These are phyloP conservation scores for Eimeria nieschulzi DNA, from an alignment of 169 alveolate species.

Conservation along the genomic window DNA sequence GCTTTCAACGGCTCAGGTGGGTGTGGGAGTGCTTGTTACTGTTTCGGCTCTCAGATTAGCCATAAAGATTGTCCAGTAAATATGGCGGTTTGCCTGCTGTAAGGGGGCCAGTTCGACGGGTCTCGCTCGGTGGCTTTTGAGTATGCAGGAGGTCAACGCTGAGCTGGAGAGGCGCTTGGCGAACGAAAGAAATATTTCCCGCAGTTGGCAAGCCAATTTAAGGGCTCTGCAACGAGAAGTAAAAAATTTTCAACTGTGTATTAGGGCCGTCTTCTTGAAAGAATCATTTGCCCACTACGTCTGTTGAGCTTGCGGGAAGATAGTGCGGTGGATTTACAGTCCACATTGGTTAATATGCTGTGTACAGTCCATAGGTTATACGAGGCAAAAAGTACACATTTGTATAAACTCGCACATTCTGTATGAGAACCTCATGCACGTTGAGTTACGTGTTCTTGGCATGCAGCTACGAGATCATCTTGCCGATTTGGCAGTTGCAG, in stretches of 20 bases:
- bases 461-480: slow-evolving; percentile 76
- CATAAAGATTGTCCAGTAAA: not conserved
- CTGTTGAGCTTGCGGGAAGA: not conserved
- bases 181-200: slow-evolving; percentile 79
- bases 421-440: not conserved
- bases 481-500: slow-evolving; percentile 67
- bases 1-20: slow-evolving; percentile 66
- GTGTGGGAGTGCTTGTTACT: not conserved
- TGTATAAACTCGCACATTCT: not conserved
- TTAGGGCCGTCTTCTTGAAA: too few relatives aligned
- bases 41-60: too few relatives aligned
- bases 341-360: not conserved
- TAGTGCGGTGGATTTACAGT: too few relatives aligned
- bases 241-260: not conserved
- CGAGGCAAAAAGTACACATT: not conserved
- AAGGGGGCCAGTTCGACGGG: not conserved
- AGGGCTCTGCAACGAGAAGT: slow-evolving; percentile 83
- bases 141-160: slow-evolving; percentile 77
- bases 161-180: slow-evolving; percentile 83
- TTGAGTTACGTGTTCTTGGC: not conserved
- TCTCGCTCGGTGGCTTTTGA: not conserved
- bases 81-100: not conserved
- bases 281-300: not conserved
- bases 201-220: slow-evolving; percentile 83
- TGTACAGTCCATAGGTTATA: not conserved